Percentiles rank a stretch among this genome's conserved stretches.
Conservation (phyloP, 2,329 filamentous ascomycete species). For the Lasiodiplodia sp. region DNA sequence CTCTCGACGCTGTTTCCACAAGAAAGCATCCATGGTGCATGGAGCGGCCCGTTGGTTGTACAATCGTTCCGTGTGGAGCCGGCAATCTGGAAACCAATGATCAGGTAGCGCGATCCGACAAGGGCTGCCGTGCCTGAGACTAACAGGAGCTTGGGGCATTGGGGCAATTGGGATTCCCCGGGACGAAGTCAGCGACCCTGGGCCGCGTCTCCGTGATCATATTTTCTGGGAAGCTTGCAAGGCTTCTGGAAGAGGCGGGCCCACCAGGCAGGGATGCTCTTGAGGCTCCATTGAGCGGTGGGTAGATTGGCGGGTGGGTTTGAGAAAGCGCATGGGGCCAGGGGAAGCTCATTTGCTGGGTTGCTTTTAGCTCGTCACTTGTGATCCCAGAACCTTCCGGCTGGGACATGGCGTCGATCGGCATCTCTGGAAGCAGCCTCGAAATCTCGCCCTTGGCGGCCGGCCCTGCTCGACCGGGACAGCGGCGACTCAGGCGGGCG, state of each 20-base stretch:
- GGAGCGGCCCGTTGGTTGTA: constrained; percentile 29
- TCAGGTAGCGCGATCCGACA: constrained; percentile 12
- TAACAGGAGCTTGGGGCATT: constrained; percentile 24
- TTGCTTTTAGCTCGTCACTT: constrained; percentile 28
- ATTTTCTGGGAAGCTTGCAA: constrained; percentile 15
- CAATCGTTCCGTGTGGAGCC: constrained; percentile 25
- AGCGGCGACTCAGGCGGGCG: constrained; percentile 3
- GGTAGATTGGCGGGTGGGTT: constrained; percentile 8
- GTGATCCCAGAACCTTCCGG: constrained; percentile 28
- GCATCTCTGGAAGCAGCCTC: constrained; percentile 24
- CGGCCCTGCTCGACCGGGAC: background rate
- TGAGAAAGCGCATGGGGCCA: constrained; percentile 20
- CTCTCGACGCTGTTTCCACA: constrained; percentile 19
- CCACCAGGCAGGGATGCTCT: constrained; percentile 6
- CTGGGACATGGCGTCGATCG: constrained; percentile 29
- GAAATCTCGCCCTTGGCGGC: background rate
- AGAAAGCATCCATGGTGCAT: constrained; percentile 24
- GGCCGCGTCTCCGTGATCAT: constrained; percentile 15
- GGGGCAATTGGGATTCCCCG: constrained; percentile 22
- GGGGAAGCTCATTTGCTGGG: constrained; percentile 24
- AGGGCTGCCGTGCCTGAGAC: constrained; percentile 23
- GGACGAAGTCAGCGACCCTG: constrained; percentile 3
- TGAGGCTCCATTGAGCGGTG: constrained; percentile 7
- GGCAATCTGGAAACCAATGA: constrained; percentile 27
- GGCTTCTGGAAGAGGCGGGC: constrained; percentile 26